A percentile compares a stretch with the other conserved stretches of the same genome.
phyloP scores from a whole-genome alignment of 1,284 basidiomycete genomes.

The Pseudozyma sp. region DNA sequence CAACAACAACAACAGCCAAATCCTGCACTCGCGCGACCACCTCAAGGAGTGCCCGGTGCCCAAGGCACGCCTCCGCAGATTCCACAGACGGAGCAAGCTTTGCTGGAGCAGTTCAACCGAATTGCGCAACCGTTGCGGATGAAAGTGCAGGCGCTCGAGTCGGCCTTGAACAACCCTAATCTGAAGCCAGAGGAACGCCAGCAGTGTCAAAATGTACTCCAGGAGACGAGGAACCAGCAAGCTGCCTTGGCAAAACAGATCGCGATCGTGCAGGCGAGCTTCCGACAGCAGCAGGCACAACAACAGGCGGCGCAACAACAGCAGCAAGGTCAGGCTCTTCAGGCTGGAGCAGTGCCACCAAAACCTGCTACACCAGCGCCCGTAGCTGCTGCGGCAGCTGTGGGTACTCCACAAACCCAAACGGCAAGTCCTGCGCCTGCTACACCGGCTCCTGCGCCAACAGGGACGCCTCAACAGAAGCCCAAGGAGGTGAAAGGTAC shows the following conservation, averaged over 20 bases:
- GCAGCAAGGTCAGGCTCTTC: constrained; percentile 10
- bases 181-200: constrained; percentile 58
- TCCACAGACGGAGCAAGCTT: constrained; percentile 53
- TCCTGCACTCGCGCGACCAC: constrained; percentile 14
- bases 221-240: constrained; percentile 57
- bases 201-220: constrained; percentile 55
- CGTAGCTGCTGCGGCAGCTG: constrained; percentile 13
- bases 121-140: constrained; percentile 56
- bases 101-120: constrained; percentile 60
- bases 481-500: constrained; percentile 30
- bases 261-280: constrained; percentile 54
- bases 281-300: constrained; percentile 53
- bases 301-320: constrained; percentile 22
- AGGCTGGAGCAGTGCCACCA: neutral
- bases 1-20: constrained; percentile 31
- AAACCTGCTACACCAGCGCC: constrained; percentile 11
- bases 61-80: constrained; percentile 28
- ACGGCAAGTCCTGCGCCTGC: constrained; percentile 5
- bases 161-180: constrained; percentile 44
- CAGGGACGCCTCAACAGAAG: constrained; percentile 14
- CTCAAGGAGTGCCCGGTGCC: constrained; percentile 6
- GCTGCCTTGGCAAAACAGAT: constrained; percentile 59
- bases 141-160: constrained; percentile 57
- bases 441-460: constrained; percentile 10
- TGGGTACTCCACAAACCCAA: constrained; percentile 4